These are phyloP conservation scores for Paradendryphiella salina DNA, from an alignment of 2,329 filamentous ascomycete genomes.

Conservation along the genomic window DNA sequence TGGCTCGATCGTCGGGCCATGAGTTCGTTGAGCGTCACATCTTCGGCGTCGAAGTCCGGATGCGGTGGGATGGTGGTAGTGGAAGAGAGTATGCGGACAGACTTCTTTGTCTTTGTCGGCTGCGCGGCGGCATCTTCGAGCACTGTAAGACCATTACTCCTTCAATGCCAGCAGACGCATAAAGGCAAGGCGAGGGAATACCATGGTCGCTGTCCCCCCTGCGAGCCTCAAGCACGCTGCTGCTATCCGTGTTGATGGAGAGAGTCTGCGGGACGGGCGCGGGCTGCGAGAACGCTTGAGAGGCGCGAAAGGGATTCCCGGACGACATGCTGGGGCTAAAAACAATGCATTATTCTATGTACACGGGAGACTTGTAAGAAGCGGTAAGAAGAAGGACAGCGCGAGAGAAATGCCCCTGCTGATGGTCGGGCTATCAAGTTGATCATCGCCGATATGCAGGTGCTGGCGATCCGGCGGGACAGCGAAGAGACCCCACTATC, in stretches of 20 bases:
- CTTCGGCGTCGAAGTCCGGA: conserved; percentile 32
- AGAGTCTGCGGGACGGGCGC: conserved; percentile 31
- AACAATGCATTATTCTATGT: conserved; percentile 48
- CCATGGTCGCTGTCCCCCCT: conserved; percentile 33
- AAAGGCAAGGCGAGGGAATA: conserved; percentile 36
- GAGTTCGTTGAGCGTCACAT: conserved; percentile 21
- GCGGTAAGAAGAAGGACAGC: conserved; percentile 23
- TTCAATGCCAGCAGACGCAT: conserved; percentile 26
- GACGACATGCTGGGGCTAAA: conserved; percentile 44
- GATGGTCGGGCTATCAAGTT: conserved; percentile 22
- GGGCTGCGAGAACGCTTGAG: conserved; percentile 33
- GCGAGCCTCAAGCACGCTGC: conserved; percentile 26
- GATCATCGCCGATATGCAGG: conserved; percentile 24
- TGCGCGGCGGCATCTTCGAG: conserved; percentile 27
- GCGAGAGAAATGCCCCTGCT: conserved; percentile 25
- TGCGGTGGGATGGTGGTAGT: conserved; percentile 44
- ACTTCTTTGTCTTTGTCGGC: conserved; percentile 58
- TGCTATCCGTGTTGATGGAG: conserved; percentile 33
- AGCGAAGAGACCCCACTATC: conserved; percentile 28
- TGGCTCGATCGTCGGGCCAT: conserved; percentile 22
- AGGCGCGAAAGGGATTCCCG: conserved; percentile 48
- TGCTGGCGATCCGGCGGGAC: conserved; percentile 26
- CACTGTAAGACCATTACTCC: conserved; percentile 44
- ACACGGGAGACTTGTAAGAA: conserved; percentile 35
- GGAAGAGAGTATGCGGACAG: conserved; percentile 59